A percentile compares a stretch with the other conserved stretches of the same genome.
Evolutionary conservation across 179 eudicot species (phyloP).

Genomic region (Silene noctiflora): DNA sequence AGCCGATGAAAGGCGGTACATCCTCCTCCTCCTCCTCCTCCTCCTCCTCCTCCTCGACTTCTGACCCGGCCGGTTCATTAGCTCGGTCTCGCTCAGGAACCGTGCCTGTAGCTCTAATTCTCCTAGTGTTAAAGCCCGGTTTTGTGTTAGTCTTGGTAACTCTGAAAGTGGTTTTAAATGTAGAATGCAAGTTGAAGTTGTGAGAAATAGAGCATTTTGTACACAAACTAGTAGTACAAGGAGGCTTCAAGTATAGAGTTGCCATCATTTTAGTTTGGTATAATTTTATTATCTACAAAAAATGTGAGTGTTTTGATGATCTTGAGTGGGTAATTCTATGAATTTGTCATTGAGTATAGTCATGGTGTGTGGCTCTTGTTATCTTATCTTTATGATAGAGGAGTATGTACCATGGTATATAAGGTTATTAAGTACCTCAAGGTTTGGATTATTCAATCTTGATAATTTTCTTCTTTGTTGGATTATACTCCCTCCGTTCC

Average conservation of each 20-base stretch:
- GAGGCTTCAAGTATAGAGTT: conserved; percentile 44
- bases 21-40: conserved; percentile 24
- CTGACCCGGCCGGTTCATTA: conserved; percentile 30
- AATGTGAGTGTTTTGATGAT: not conserved
- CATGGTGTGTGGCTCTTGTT: conserved; percentile 16
- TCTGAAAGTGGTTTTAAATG: not conserved
- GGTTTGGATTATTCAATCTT: not conserved
- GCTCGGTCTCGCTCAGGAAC: conserved; percentile 35
- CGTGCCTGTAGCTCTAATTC: conserved; percentile 55
- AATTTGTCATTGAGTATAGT: not conserved
- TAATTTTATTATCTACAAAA: not conserved
- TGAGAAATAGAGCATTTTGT: conserved; percentile 40
- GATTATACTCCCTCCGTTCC: too few relatives aligned
- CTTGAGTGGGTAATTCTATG: not conserved
- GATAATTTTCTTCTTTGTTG: too few relatives aligned
- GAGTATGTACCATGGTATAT: not conserved
- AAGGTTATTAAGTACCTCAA: not conserved
- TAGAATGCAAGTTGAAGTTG: conserved; percentile 23
- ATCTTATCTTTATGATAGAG: conserved; percentile 10
- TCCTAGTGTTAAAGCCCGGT: conserved; percentile 12
- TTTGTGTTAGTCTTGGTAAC: conserved; percentile 3
- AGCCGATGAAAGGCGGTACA: conserved; percentile 53
- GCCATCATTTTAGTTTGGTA: conserved; percentile 33
- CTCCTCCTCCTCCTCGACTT: conserved; percentile 16
- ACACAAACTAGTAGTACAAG: conserved; percentile 29